Percentiles rank a stretch among this genome's conserved stretches.
Evolutionary conservation across 257 asterid genomes (phyloP).

Genomic region (Echium plantagineum): DNA sequence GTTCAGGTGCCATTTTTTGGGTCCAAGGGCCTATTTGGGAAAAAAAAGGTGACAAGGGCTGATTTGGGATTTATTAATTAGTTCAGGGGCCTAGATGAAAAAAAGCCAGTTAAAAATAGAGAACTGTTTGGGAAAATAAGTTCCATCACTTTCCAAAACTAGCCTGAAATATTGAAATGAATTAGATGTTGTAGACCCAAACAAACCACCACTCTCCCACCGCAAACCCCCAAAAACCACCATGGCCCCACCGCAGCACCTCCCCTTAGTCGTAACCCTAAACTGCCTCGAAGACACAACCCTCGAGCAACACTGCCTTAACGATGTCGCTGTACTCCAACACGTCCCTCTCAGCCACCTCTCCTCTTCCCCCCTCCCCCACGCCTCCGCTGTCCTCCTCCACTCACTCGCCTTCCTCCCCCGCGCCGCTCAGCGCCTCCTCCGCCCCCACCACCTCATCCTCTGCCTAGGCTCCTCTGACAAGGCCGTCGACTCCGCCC

Average conservation of each 20-base stretch:
- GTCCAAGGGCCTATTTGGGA: too few relatives aligned
- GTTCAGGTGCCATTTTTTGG: too few relatives aligned
- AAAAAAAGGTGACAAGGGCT: too few relatives aligned
- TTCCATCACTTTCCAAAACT: too few relatives aligned
- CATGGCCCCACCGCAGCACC: background rate
- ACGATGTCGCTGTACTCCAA: slow-evolving; percentile 61
- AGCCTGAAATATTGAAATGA: too few relatives aligned
- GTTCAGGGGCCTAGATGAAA: too few relatives aligned
- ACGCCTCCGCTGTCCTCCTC: slow-evolving; percentile 77
- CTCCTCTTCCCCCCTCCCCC: slow-evolving; percentile 78
- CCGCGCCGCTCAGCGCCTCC: slow-evolving; percentile 97
- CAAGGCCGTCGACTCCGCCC: slow-evolving; percentile 73
- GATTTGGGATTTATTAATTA: too few relatives aligned
- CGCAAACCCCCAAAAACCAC: too few relatives aligned
- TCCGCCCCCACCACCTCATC: slow-evolving; percentile 88
- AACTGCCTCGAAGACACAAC: slow-evolving; percentile 77
- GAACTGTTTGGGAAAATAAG: too few relatives aligned
- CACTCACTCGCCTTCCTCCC: slow-evolving; percentile 96
- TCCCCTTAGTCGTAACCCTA: slow-evolving; percentile 73
- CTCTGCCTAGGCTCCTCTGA: slow-evolving; percentile 95
- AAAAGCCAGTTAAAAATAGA: too few relatives aligned
- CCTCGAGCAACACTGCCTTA: slow-evolving; percentile 69
- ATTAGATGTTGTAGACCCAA: too few relatives aligned
- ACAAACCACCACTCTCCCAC: too few relatives aligned
- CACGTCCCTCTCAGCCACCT: slow-evolving; percentile 89